Evolutionary conservation across 345 rosid species (phyloP).

Genomic region (Carallia brachiata): DNA sequence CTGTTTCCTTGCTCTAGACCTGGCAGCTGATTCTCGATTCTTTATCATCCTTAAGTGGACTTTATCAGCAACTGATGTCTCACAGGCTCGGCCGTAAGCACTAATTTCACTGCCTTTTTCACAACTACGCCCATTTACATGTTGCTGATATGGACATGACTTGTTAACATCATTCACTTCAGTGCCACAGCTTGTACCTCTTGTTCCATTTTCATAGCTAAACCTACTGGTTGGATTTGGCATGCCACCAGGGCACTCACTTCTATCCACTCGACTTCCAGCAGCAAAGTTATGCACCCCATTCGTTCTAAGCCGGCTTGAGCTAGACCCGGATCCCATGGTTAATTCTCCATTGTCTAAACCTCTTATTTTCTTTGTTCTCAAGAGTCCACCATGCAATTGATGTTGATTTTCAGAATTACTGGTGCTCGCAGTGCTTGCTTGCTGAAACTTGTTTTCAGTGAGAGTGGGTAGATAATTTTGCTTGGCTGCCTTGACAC

Average conservation of each 20-base stretch:
- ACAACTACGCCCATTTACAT: not conserved
- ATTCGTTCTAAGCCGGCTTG: not conserved
- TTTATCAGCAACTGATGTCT: slow-evolving; percentile 11
- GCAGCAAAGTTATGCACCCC: not conserved
- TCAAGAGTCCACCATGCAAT: not conserved
- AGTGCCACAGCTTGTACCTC: not conserved
- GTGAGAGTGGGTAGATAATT: not conserved
- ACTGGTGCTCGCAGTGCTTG: not conserved
- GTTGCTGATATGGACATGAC: not conserved
- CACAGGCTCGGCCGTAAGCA: not conserved
- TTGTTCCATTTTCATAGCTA: not conserved
- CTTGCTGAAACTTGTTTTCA: not conserved
- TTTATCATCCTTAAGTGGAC: slow-evolving; percentile 15
- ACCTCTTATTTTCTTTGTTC: not conserved
- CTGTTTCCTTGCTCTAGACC: slow-evolving; percentile 38
- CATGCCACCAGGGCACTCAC: not conserved
- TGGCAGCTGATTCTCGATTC: slow-evolving; percentile 40
- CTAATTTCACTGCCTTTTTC: not conserved
- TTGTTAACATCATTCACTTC: not conserved
- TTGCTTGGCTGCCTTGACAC: not conserved
- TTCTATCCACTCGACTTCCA: not conserved
- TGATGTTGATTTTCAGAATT: not conserved
- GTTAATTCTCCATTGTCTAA: not conserved
- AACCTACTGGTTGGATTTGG: not conserved
- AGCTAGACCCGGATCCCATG: slow-evolving; percentile 2